Percentiles rank a stretch among this genome's conserved stretches.
Evolutionary conservation across 2,329 filamentous ascomycete genomes (phyloP).

Genomic region (Hypoxylon sp.): DNA sequence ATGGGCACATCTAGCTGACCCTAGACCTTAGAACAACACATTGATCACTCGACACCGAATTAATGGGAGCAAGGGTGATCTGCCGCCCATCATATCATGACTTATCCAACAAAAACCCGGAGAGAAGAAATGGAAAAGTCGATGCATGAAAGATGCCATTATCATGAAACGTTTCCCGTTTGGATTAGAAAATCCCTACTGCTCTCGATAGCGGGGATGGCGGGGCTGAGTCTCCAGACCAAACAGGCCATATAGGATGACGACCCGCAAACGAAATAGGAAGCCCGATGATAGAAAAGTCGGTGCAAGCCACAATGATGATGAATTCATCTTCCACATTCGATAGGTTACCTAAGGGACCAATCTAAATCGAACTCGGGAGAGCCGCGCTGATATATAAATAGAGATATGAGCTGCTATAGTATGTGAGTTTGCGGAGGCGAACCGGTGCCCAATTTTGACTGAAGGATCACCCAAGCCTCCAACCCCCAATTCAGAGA

Average conservation of each 20-base stretch:
- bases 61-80: slow-evolving; percentile 17
- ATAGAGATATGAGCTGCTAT: slow-evolving; percentile 3
- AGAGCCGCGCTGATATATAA: background rate
- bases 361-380: background rate
- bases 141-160: slow-evolving; percentile 32
- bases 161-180: slow-evolving; percentile 41
- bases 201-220: slow-evolving; percentile 19
- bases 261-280: slow-evolving; percentile 4
- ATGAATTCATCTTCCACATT: background rate
- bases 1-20: background rate
- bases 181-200: slow-evolving; percentile 32
- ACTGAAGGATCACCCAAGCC: slow-evolving; percentile 8
- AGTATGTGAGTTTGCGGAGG: background rate
- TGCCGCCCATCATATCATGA: slow-evolving; percentile 2
- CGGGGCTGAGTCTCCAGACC: slow-evolving; percentile 11
- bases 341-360: background rate
- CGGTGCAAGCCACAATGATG: slow-evolving; percentile 2
- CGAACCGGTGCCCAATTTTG: background rate
- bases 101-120: slow-evolving; percentile 12
- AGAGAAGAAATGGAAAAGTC: slow-evolving; percentile 13
- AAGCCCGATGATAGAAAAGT: slow-evolving; percentile 11
- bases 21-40: background rate
- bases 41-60: background rate
- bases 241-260: slow-evolving; percentile 2
- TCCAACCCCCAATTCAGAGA: background rate